Evolutionary conservation across 805 yeast genomes (phyloP), one percentile per base, ranked within the genome.

Genomic region (Myxozyma neotropica): DNA sequence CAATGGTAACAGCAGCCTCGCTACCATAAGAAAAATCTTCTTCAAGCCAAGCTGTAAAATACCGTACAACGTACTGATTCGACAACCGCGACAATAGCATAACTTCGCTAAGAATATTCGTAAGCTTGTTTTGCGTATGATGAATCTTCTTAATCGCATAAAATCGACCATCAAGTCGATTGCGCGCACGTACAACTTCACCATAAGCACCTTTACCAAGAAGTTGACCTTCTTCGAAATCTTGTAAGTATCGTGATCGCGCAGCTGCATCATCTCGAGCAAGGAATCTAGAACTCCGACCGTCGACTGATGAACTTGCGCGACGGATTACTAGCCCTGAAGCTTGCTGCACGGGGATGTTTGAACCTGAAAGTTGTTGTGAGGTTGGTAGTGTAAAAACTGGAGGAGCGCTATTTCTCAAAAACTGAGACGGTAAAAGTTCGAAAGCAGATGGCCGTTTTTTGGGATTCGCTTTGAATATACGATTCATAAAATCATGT

Each of bases 1-100:
- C 75, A 10, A 58, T 52, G 3, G 57, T 55, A 10, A 56, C 49
- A 2, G 72, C 71, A 2, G 72, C 70, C 13, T 68, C 75, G 17
- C 75, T 67, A 1, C 72, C 77, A 65, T 60, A 70, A 53, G 67
- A 70, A 31, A 68, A 62, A 29, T 85, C 86, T 56, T 89, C 95
- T 70, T 92, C 97, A 4, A 93, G 81, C 99, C 99, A 94, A 0
- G 97, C 96, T 2, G 97, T 96, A 74, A 89, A 94, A 73, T 94
- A 94, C 57, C 99, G 77, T 2, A 94, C 99, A 42, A 94, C 97
- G 72, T 90, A 93, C 71, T 92, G 97, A 70, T 94, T 97, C 68
- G 92, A 93, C 54, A 94, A 78, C 61, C 98, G 80, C 1, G 98
- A 96, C 66, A 94, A 79, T 10, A 96, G 80, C 82, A 92, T 85